Evolutionary conservation across 495 filamentous ascomycete genomes (phyloP).

Genomic region (Tuber borchii): DNA sequence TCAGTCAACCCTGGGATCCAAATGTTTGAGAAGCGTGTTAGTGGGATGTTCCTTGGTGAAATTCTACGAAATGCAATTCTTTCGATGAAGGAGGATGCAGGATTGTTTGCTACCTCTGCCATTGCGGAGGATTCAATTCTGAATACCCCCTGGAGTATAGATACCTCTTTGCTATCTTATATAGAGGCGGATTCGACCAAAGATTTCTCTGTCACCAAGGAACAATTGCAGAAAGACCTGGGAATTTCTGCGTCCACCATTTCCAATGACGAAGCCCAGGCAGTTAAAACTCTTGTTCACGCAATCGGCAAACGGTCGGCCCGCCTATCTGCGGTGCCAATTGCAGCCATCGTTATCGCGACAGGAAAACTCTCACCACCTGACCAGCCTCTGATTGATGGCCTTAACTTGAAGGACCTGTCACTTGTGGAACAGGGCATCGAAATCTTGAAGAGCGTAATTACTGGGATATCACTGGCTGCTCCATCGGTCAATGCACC

Average conservation of each 20-base stretch:
- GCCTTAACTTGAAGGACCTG: constrained; percentile 17
- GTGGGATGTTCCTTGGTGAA: constrained; percentile 96
- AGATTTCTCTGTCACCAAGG: constrained; percentile 59
- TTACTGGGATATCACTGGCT: constrained; percentile 21
- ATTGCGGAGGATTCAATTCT: constrained; percentile 54
- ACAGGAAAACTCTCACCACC: constrained; percentile 55
- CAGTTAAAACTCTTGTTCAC: constrained; percentile 69
- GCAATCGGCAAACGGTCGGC: constrained; percentile 85
- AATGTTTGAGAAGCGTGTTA: constrained; percentile 98
- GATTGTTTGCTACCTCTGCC: constrained; percentile 28
- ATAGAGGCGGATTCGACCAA: constrained; percentile 66
- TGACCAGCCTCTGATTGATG: constrained; percentile 11
- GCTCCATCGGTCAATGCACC: constrained; percentile 38
- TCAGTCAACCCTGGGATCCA: constrained; percentile 91
- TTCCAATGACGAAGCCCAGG: constrained; percentile 68
- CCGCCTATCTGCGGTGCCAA: constrained; percentile 76
- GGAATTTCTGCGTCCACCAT: constrained; percentile 57
- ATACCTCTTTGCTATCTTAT: constrained; percentile 76
- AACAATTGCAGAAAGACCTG: constrained; percentile 67
- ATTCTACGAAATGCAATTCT: constrained; percentile 74
- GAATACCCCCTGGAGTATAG: constrained; percentile 79
- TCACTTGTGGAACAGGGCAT: constrained; percentile 37
- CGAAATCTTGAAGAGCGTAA: constrained; percentile 21
- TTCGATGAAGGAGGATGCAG: constrained; percentile 45
- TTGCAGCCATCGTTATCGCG: constrained; percentile 72